Conservation (phyloP, 1,139 yeast genomes). For the Protomyces lactucae-debilis region DNA sequence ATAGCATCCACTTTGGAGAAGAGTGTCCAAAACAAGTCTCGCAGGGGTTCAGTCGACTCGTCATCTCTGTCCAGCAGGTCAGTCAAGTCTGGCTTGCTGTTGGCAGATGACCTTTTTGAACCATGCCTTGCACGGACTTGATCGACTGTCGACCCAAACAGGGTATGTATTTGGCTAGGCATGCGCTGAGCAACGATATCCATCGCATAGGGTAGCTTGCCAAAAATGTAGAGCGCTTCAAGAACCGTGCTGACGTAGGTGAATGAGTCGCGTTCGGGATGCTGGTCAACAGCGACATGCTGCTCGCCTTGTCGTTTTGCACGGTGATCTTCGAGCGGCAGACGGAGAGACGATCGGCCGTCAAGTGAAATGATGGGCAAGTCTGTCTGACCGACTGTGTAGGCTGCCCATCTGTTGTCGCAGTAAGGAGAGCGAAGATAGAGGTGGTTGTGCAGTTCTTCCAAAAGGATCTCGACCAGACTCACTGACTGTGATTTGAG, state of each 20-base stretch:
- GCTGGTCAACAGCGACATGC: slow-evolving; percentile 33
- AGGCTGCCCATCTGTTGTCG: slow-evolving; percentile 39
- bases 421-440: slow-evolving; percentile 54
- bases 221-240: slow-evolving; percentile 57
- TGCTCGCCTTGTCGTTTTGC: not conserved
- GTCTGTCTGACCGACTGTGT: slow-evolving; percentile 36
- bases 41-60: slow-evolving; percentile 6
- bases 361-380: slow-evolving; percentile 45
- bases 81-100: not conserved
- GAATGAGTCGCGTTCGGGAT: slow-evolving; percentile 50
- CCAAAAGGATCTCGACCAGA: slow-evolving; percentile 55
- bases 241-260: slow-evolving; percentile 54
- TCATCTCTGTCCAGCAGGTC: not conserved
- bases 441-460: slow-evolving; percentile 68
- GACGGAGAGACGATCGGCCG: not conserved
- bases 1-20: slow-evolving; percentile 28
- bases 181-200: slow-evolving; percentile 51
- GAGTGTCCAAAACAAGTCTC: slow-evolving; percentile 29
- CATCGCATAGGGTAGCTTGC: slow-evolving; percentile 58
- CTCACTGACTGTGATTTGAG: slow-evolving; percentile 25
- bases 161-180: slow-evolving; percentile 48
- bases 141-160: slow-evolving; percentile 59
- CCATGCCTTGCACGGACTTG: slow-evolving; percentile 47
- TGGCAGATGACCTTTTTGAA: not conserved
- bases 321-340: slow-evolving; percentile 10